Evolutionary conservation across 805 yeast genomes (phyloP).

Genomic region (Candida chauliodis): DNA sequence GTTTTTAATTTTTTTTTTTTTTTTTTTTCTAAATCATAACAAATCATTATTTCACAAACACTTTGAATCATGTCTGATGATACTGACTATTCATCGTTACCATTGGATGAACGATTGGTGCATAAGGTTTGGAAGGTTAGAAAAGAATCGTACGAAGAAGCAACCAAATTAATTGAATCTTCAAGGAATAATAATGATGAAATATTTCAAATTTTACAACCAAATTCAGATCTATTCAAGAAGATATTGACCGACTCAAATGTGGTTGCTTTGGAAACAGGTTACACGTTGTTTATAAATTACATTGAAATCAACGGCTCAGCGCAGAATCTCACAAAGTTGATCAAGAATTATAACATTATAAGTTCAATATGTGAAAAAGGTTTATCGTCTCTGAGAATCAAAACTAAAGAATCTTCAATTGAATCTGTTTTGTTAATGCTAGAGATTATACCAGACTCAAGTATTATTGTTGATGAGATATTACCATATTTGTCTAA

Average conservation of each 20-base stretch:
- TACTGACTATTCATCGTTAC: slow-evolving; percentile 55
- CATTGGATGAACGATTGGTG: slow-evolving; percentile 61
- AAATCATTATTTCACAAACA: too few species aligned
- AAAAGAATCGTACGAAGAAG: slow-evolving; percentile 70
- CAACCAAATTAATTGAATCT: slow-evolving; percentile 46
- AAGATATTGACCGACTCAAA: slow-evolving; percentile 71
- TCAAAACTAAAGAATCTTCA: slow-evolving; percentile 67
- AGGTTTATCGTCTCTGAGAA: slow-evolving; percentile 71
- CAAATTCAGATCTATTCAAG: slow-evolving; percentile 46
- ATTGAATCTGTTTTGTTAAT: slow-evolving; percentile 58
- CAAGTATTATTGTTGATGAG: slow-evolving; percentile 64
- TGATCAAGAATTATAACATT: slow-evolving; percentile 36
- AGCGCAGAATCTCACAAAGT: slow-evolving; percentile 32
- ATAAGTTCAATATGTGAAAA: slow-evolving; percentile 68
- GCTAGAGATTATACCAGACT: slow-evolving; percentile 57
- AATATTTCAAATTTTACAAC: slow-evolving; percentile 49
- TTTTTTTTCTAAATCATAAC: slow-evolving; percentile 7
- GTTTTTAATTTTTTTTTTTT: too few species aligned
- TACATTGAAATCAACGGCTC: slow-evolving; percentile 57
- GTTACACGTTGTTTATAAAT: slow-evolving; percentile 52
- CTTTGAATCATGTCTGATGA: too few species aligned
- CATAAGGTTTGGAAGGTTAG: slow-evolving; percentile 89
- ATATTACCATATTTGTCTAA: slow-evolving; percentile 60
- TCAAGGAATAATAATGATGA: slow-evolving; percentile 56
- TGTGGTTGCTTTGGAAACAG: slow-evolving; percentile 90